Percentiles rank a stretch among this genome's conserved stretches.
Conservation (phyloP, 108 stramenopile species). For the Nannochloropsis gaditana region DNA sequence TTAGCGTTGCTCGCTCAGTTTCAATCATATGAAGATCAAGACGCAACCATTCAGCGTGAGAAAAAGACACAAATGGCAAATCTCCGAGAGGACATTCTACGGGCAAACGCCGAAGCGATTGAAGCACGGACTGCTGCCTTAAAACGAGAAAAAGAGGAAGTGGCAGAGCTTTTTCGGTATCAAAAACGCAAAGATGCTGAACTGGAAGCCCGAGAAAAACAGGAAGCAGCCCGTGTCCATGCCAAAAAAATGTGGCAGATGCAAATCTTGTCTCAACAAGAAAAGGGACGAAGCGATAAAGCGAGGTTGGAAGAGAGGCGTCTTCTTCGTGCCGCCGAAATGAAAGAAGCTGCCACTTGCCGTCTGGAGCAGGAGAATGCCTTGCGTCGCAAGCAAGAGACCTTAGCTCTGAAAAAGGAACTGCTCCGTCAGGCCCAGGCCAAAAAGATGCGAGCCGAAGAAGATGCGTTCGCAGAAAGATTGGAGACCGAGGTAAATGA, state of each 20-base stretch:
- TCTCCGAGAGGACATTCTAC: neutral
- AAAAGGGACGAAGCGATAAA: neutral
- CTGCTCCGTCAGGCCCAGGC: neutral
- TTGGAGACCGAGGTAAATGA: neutral
- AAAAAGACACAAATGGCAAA: neutral
- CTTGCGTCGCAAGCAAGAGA: neutral
- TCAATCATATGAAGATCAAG: neutral
- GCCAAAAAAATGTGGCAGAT: conserved; percentile 20
- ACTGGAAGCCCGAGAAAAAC: neutral
- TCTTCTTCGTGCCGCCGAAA: neutral
- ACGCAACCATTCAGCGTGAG: neutral
- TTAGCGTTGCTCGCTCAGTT: neutral
- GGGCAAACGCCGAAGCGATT: conserved; percentile 15
- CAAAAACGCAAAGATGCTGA: neutral
- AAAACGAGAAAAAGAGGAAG: neutral
- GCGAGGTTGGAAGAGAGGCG: neutral
- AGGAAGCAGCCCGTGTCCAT: conserved; percentile 5
- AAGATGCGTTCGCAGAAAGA: neutral
- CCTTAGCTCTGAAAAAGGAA: neutral
- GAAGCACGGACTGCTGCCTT: neutral
- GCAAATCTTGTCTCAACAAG: neutral
- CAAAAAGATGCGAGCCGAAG: neutral
- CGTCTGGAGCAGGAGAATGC: neutral
- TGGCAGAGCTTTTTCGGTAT: neutral
- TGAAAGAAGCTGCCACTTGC: neutral